Conservation (phyloP, 129 eudicot species). For the Helianthus annuus region HanXRQr2.0-SUNRISE NC_035441.2:102799243-102799742, state of each 20-base stretch:
- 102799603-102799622: too few species aligned
- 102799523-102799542: too few species aligned
- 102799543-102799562: too few species aligned
- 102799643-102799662: not conserved
- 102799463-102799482: not conserved
- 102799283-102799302: too few species aligned
- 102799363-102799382: too few species aligned
- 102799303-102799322: too few species aligned
- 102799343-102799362: too few species aligned
- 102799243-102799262: conserved; percentile 96
- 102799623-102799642: too few species aligned
- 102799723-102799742: not conserved
- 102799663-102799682: conserved; percentile 5
- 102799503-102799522: not conserved
- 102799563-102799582: too few species aligned
- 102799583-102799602: too few species aligned
- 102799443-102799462: not conserved
- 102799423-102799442: not conserved
- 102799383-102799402: too few species aligned
- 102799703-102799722: not conserved
- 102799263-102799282: conserved; percentile 68
- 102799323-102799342: too few species aligned
- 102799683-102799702: not conserved
- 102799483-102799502: not conserved
- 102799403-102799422: not conserved